These are phyloP conservation scores for Gigaspora rosea DNA, from an alignment of 192 early-diverging fungal species.

Conservation along the genomic window DNA sequence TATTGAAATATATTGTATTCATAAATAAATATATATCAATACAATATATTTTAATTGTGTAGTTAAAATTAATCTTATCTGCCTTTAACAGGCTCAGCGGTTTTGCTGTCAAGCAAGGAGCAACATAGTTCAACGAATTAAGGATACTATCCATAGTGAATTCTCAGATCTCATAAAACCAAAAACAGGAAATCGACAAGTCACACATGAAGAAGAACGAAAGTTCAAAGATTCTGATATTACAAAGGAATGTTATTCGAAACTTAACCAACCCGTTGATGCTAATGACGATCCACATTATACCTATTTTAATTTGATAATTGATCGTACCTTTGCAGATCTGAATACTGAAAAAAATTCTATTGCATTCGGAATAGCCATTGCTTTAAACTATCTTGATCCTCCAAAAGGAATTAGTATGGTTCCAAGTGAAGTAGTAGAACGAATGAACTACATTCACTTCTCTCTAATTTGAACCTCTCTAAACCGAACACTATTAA, in stretches of 20 bases:
- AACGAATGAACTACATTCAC: not conserved
- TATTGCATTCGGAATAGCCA: not conserved
- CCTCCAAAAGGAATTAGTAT: conserved; percentile 1
- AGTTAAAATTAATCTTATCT: not conserved
- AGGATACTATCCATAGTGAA: not conserved
- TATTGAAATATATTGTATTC: no score
- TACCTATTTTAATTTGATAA: not conserved
- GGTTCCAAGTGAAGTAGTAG: not conserved
- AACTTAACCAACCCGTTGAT: not conserved
- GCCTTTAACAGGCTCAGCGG: not conserved
- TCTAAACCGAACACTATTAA: no score
- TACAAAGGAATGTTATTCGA: not conserved
- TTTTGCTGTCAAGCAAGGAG: not conserved
- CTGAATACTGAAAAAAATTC: not conserved
- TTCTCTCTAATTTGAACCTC: no score
- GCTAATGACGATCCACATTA: not conserved
- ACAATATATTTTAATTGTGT: not conserved
- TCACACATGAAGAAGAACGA: not conserved
- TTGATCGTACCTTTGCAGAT: not conserved
- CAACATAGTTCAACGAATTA: not conserved
- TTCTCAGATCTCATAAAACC: not conserved
- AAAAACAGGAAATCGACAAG: not conserved
- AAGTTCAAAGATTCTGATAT: not conserved
- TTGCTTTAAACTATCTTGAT: conserved; percentile 1
- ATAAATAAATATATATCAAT: not conserved